Percentiles rank a stretch among this genome's conserved stretches.
Evolutionary conservation across 129 eudicot genomes (phyloP).

Genomic region (Dittrichia graveolens): DNA sequence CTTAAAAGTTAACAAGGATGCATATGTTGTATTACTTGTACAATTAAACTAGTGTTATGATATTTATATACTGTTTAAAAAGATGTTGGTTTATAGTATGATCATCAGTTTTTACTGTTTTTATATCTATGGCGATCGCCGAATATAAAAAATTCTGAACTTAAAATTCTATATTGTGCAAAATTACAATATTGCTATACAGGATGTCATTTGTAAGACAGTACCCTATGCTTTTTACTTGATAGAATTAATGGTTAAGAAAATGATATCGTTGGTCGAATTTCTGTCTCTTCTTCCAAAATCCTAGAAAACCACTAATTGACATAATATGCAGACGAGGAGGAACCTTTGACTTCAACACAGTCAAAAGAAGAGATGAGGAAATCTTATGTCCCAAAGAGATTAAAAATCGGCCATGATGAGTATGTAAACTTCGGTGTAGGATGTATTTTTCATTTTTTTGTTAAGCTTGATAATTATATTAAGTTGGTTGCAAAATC

Average conservation of each 20-base stretch:
- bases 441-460: conserved; percentile 26
- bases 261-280: not conserved
- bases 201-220: not conserved
- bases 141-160: not conserved
- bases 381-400: conserved; percentile 72
- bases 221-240: not conserved
- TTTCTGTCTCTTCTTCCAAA: not conserved
- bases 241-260: conserved; percentile 5
- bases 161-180: not conserved
- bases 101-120: not conserved
- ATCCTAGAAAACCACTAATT: conserved; percentile 9
- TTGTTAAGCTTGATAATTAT: conserved; percentile 3
- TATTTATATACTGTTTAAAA: not conserved
- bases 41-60: not conserved
- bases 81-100: not conserved
- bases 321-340: conserved; percentile 55
- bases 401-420: conserved; percentile 75
- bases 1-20: conserved; percentile 1
- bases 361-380: conserved; percentile 49
- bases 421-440: conserved; percentile 62
- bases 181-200: not conserved
- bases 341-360: conserved; percentile 43
- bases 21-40: conserved; percentile 3
- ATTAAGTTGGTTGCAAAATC: not conserved
- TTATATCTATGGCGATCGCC: not conserved